Evolutionary conservation across 1,284 basidiomycete species (phyloP), one percentile per base, ranked within the genome.

Genomic region (Malassezia sp.): DNA sequence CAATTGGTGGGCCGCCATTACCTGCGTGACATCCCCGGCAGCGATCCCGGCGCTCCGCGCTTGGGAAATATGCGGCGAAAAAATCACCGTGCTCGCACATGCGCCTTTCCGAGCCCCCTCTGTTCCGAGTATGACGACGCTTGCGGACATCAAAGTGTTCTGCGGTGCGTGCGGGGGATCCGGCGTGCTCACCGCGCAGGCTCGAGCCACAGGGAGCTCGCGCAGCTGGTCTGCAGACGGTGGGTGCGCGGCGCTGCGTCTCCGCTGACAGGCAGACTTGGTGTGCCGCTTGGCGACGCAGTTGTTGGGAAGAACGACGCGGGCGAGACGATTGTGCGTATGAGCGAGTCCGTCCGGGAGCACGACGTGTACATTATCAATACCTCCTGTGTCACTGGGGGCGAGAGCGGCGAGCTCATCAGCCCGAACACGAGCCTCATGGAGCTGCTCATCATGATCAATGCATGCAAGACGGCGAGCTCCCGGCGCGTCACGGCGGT

Each of bases 311-410:
- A 82, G 69, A 91, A 86, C 67, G 85, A 85, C 14, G 84, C 90
- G 54, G 90, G 90, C 53, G 90, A 95, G 74, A 85, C 84, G 40
- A 81, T 81, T 65, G 84, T 97, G 49, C 84, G 84, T 53, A 89
- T 97, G 69, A 78, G 79, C 48, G 93, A 97, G 74, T 89, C 85
- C 45, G 93, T 97, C 26, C 84, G 91, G 49, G 91, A 97, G 74
- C 85, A 88, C 73, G 93, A 97, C 73, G 93, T 97, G 46, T 97
- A 97, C 76, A 96, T 97, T 72, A 82, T 97, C 78, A 95, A 91
- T 75, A 91, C 89, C 24, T 85, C 84, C 10, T 85, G 83, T 67
- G 83, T 83, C 44, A 77, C 80, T 45, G 65, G 67, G 15, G 59
- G 51, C 5, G 54, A 53, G 12, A 46, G 73, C 60, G 49, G 50